Percentiles rank a stretch among this genome's conserved stretches.
Evolutionary conservation across 495 filamentous ascomycete species (phyloP).

Genomic region (Hypoxylon lienhwacheense): DNA sequence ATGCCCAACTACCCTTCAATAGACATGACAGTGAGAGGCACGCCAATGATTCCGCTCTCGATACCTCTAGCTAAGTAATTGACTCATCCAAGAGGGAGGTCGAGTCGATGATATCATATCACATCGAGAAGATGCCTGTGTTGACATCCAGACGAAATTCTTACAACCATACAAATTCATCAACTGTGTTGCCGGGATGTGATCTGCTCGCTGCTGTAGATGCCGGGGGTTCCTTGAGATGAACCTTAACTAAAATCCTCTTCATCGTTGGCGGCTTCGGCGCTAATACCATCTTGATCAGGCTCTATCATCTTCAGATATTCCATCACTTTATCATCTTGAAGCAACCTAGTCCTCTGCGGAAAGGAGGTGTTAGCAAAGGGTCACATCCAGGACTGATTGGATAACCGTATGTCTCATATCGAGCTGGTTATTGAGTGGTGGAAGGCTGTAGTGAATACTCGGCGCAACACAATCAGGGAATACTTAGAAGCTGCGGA

Average conservation of each 20-base stretch:
- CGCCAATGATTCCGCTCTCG: background rate
- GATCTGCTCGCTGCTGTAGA: background rate
- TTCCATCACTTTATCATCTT: conserved; percentile 43
- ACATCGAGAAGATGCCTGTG: conserved; percentile 2
- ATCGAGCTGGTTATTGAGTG: background rate
- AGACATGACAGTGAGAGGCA: conserved; percentile 5
- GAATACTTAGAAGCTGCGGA: background rate
- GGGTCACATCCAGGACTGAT: conserved; percentile 3
- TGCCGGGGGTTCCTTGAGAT: background rate
- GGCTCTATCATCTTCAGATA: conserved; percentile 51
- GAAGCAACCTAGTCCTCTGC: conserved; percentile 44
- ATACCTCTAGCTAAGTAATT: background rate
- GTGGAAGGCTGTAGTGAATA: background rate
- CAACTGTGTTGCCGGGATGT: conserved; percentile 2
- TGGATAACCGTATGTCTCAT: background rate
- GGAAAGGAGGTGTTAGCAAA: conserved; percentile 34
- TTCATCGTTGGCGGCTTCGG: conserved; percentile 47
- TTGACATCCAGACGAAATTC: too few relatives aligned
- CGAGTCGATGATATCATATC: conserved; percentile 7
- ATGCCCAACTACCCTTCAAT: conserved; percentile 8
- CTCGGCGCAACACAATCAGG: background rate
- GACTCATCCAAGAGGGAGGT: background rate
- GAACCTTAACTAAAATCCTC: conserved; percentile 50
- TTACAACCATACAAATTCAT: conserved; percentile 11
- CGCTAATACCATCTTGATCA: conserved; percentile 39